These are phyloP conservation scores for Plasmodium gaboni DNA, from an alignment of 169 alveolate species.

Conservation along the genomic window DNA sequence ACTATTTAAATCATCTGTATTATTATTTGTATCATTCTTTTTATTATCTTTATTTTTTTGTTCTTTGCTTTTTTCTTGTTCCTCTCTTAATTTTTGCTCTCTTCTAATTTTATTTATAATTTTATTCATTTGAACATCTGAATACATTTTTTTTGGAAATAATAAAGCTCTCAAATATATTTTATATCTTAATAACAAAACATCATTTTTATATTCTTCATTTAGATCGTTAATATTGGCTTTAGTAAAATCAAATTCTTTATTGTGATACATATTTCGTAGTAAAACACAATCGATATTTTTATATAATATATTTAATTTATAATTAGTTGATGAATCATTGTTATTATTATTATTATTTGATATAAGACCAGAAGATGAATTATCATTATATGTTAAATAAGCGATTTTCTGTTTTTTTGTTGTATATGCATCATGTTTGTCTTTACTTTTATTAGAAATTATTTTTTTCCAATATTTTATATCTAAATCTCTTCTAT, in stretches of 20 bases:
- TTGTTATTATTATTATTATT: neutral
- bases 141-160: slow-evolving; percentile 64
- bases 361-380: neutral
- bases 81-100: slow-evolving; percentile 12
- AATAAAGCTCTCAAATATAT: slow-evolving; percentile 59
- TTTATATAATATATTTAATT: slow-evolving; percentile 52
- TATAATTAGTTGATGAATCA: slow-evolving; percentile 59
- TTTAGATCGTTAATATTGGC: slow-evolving; percentile 54
- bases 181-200: slow-evolving; percentile 48
- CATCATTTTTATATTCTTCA: slow-evolving; percentile 74
- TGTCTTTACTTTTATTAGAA: slow-evolving; percentile 73
- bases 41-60: neutral
- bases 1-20: neutral
- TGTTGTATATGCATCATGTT: slow-evolving; percentile 74
- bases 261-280: slow-evolving; percentile 71
- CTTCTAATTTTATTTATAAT: slow-evolving; percentile 15
- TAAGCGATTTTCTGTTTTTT: slow-evolving; percentile 68
- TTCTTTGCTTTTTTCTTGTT: slow-evolving; percentile 8
- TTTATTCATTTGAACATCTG: slow-evolving; percentile 65
- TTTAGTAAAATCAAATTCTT: slow-evolving; percentile 68
- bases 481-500: slow-evolving; percentile 75
- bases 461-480: slow-evolving; percentile 76
- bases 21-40: slow-evolving; percentile 1
- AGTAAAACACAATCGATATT: slow-evolving; percentile 71
- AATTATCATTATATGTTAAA: slow-evolving; percentile 25